phyloP scores from a whole-genome alignment of 345 rosid species.

The Erysimum cheiranthoides region DNA sequence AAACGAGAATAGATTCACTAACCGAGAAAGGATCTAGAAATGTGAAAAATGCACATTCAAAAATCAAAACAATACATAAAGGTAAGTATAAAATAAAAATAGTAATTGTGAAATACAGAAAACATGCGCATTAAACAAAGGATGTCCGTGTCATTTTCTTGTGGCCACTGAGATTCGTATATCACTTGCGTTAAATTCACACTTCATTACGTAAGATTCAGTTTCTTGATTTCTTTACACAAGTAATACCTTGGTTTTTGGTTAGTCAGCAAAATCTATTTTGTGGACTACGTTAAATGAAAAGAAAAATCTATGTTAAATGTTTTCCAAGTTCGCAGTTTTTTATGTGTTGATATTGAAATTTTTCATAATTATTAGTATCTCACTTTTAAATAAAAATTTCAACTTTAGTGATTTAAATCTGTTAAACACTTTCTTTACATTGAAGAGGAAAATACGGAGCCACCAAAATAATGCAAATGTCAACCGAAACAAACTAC shows the following conservation, averaged over 20 bases:
- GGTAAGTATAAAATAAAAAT: constrained; percentile 1
- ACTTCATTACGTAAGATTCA: constrained; percentile 42
- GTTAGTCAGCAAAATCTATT: constrained; percentile 21
- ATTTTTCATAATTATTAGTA: background rate
- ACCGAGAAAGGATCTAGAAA: constrained; percentile 3
- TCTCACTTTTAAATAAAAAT: background rate
- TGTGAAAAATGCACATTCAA: constrained; percentile 4
- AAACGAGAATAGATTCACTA: constrained; percentile 1
- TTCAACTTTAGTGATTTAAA: background rate
- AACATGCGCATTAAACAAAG: constrained; percentile 50
- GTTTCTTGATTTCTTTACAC: constrained; percentile 40
- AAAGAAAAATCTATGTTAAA: background rate
- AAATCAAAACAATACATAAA: constrained; percentile 2
- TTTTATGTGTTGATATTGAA: background rate
- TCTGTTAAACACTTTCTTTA: background rate
- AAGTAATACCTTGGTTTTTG: constrained; percentile 23
- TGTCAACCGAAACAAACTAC: constrained; percentile 34
- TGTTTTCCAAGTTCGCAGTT: background rate
- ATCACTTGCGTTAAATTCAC: constrained; percentile 42
- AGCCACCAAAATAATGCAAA: constrained; percentile 39
- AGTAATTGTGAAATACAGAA: constrained; percentile 36
- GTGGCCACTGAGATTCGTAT: constrained; percentile 25
- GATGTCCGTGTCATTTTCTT: constrained; percentile 39
- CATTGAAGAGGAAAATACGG: constrained; percentile 28
- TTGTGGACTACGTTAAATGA: constrained; percentile 9